Conservation (phyloP, 164 flowering plant genomes). For the Malania oleifera region DNA sequence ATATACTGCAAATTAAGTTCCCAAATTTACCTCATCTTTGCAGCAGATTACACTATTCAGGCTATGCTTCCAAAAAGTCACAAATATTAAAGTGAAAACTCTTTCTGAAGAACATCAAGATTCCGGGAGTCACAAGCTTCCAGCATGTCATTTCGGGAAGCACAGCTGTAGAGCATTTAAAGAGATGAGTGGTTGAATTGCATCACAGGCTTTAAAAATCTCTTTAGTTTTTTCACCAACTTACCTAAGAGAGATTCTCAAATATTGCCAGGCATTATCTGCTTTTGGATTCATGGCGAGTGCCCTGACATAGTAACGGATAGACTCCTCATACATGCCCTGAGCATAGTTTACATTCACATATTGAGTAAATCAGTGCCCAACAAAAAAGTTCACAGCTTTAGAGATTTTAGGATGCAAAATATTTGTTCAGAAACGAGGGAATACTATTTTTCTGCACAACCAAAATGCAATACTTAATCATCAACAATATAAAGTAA, state of each 20-base stretch:
- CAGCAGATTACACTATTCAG: background rate
- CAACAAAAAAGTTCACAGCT: background rate
- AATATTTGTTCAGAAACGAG: too few relatives aligned
- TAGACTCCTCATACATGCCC: conserved; percentile 90
- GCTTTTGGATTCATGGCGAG: conserved; percentile 97
- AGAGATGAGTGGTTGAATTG: background rate
- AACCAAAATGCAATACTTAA: too few relatives aligned
- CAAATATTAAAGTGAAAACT: conserved; percentile 60
- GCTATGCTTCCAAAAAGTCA: background rate
- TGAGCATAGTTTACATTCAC: conserved; percentile 13
- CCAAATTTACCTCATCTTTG: background rate
- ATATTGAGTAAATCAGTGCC: background rate
- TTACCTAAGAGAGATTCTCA: conserved; percentile 89
- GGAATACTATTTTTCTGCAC: too few relatives aligned
- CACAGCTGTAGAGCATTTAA: conserved; percentile 49
- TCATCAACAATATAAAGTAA: too few relatives aligned
- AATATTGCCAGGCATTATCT: conserved; percentile 96
- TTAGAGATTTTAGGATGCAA: too few relatives aligned
- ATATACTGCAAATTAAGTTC: background rate
- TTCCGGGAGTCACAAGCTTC: conserved; percentile 85
- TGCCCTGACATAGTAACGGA: conserved; percentile 89
- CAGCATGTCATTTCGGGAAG: conserved; percentile 82
- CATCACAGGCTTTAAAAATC: background rate
- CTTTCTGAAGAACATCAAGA: conserved; percentile 82
- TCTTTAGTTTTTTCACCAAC: background rate